Base-by-base conservation (phyloP, 176 grass and related monocot species). In the Musa acuminata region DNA sequence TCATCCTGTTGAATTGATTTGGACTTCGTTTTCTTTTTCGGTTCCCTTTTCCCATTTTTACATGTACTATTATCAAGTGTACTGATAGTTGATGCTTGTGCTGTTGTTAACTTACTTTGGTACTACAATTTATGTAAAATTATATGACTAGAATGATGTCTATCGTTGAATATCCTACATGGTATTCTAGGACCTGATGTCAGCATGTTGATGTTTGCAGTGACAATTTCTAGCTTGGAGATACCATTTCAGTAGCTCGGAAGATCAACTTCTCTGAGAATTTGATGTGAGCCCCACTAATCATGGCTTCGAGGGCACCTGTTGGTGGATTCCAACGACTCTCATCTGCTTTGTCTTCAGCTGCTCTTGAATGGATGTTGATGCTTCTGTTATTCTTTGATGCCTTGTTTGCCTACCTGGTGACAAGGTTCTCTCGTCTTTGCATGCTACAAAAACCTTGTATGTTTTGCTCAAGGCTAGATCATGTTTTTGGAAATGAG, bases 341-440 rank as follows among this genome's bases (percentile, higher is more conserved):
- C 26, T 85, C 83, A 8, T 64, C 63, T n/a, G 24, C 76, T 9
- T 64, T 97, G 17, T 93, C 93, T 9, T 82, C 77, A 0, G 90
- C 84, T 2, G 80, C 84, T 72, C 84, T 90, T 8, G 93, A 97
- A 77, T 90, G 89, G 93, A 84, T 90, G 48, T 83, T 97, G 85
- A 93, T 97, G 75, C 55, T 97, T 10, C 54, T 97, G 54, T 77
- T 97, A 48, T 97, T 93, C 80, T 66, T 90, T 50, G 86, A 84
- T 55, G 90, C 88, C 10, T 78, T 85, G 79, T 89, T 87, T 76
- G 87, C 80, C 69, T 84, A 87, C 77, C 69, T 94, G 1, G 73
- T 88, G 63, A 91, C 82, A 52, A 87, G 82, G 79, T 94, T 99
- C 64, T 91, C 95, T 51, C 84, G 82, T 9, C 64, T 84, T 67